Evolutionary conservation across 1,284 basidiomycete genomes (phyloP).

Genomic region (Ceratobasidium sp.): DNA sequence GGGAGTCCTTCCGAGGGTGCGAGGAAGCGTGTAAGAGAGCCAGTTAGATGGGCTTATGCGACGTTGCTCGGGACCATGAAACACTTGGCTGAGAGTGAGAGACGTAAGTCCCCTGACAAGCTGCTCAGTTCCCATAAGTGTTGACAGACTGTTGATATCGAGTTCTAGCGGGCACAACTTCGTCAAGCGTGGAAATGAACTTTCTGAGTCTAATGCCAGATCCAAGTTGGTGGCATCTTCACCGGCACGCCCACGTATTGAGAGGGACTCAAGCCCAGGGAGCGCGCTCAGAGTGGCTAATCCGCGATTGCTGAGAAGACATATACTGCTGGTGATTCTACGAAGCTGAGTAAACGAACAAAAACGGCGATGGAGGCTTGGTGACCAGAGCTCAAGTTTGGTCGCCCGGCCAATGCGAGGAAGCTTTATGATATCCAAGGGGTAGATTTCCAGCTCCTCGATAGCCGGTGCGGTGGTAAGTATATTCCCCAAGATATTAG

Average conservation of each 20-base stretch:
- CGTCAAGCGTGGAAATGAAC: constrained; percentile 9
- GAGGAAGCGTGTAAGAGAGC: background rate
- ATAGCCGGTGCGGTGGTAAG: background rate
- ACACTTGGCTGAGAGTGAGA: background rate
- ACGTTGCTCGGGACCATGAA: background rate
- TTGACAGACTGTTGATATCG: background rate
- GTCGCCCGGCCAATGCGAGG: background rate
- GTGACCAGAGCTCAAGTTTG: background rate
- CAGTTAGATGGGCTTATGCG: no score
- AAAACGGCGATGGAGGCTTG: background rate
- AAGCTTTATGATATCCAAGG: background rate
- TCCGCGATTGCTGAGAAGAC: background rate
- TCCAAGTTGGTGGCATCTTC: background rate
- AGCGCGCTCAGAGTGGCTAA: constrained; percentile 1
- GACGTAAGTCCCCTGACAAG: background rate
- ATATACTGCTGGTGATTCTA: constrained; percentile 9
- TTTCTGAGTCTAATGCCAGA: background rate
- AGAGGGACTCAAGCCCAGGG: constrained; percentile 14
- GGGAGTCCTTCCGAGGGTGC: background rate
- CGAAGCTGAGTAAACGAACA: constrained; percentile 1
- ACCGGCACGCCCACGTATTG: background rate
- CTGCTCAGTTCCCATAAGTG: background rate
- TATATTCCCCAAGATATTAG: background rate
- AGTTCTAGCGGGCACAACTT: background rate
- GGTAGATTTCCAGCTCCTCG: constrained; percentile 3